These are phyloP conservation scores for Sphaerulina vaccinii DNA, from an alignment of 2,329 filamentous ascomycete species.

Conservation along the genomic window DNA sequence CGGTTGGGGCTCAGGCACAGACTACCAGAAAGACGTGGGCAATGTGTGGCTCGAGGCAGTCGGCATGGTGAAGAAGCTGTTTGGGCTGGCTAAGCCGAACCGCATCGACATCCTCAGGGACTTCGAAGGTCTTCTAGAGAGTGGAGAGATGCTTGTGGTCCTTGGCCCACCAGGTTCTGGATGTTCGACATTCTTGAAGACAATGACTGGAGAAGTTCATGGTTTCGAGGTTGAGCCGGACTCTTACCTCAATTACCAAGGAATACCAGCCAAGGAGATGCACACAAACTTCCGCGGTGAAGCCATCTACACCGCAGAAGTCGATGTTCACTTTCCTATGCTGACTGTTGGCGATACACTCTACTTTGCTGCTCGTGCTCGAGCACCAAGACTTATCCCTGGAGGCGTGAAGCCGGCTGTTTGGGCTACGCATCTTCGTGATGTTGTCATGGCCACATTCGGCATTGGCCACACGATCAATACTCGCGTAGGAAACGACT, in stretches of 20 bases:
- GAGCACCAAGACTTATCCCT: conserved; percentile 62
- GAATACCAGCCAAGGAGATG: conserved; percentile 71
- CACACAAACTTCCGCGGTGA: conserved; percentile 75
- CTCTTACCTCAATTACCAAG: conserved; percentile 80
- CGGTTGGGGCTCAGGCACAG: conserved; percentile 49
- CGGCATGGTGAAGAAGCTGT: conserved; percentile 39
- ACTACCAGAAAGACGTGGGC: conserved; percentile 53
- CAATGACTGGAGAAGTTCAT: conserved; percentile 77
- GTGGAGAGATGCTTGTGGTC: conserved; percentile 74
- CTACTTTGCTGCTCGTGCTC: conserved; percentile 70
- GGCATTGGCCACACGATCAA: conserved; percentile 72
- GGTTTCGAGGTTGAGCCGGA: conserved; percentile 70
- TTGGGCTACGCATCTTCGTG: conserved; percentile 63
- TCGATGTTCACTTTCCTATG: conserved; percentile 78
- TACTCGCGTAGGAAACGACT: conserved; percentile 73
- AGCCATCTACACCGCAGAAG: conserved; percentile 82
- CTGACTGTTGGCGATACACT: conserved; percentile 76
- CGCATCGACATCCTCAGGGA: conserved; percentile 62
- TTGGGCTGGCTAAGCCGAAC: conserved; percentile 34
- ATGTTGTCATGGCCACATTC: conserved; percentile 74
- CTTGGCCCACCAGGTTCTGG: conserved; percentile 67
- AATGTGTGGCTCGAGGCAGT: conserved; percentile 47
- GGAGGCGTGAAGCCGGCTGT: conserved; percentile 54
- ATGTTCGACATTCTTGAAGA: conserved; percentile 83
- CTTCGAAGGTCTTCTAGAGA: conserved; percentile 67